Evolutionary conservation across 306 rosid genomes (phyloP), one percentile per base, ranked within the genome.

Genomic region (Chamaecrista fasciculata): DNA sequence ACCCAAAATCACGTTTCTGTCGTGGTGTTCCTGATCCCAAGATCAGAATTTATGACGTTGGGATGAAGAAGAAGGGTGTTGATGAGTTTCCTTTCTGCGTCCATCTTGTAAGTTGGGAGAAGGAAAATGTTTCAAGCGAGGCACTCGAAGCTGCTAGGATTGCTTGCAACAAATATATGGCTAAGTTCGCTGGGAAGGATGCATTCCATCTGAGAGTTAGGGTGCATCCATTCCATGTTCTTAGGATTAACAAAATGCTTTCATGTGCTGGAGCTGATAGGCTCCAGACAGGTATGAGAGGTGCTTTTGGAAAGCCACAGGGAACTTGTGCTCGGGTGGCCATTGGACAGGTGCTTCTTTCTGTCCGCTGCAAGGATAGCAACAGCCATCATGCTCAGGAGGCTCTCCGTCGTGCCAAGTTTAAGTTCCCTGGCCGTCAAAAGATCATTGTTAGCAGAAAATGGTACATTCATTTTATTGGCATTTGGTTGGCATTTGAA

Each of bases 261-360:
- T 82, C 83, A 5, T 76, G 84, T 68, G 82, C 82, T 67, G 84
- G 86, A 73, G 86, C 78, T 70, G 79, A 79, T 82, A 91, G 97
- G 96, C 97, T 91, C 46, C 97, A 91, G 82, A 91, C 96, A 20
- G 97, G 97, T 0, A 91, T 91, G 96, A 84, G 97, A 34, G 96
- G 96, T 34, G 97, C 97, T 9, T 91, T 78, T 44, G 82, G 86
- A 19, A 90, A 90, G 69, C 96, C 96, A 4, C 89, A 51, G 10
- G 96, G 96, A 3, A 77, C 84, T 2, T 87, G 96, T 62, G 94
- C 96, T 14, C 83, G 96, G 34, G 96, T 90, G 11, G 82, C 83
- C 48, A 90, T 90, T 46, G 96, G 96, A 7, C 96, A 90, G 83
- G 96, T 90, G 5, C 94, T 90, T 43, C 85, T 90, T 14, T 89